These are phyloP conservation scores for Phytophthora crassamura DNA, from an alignment of 352 stramenopile genomes.

Conservation along the genomic window DNA sequence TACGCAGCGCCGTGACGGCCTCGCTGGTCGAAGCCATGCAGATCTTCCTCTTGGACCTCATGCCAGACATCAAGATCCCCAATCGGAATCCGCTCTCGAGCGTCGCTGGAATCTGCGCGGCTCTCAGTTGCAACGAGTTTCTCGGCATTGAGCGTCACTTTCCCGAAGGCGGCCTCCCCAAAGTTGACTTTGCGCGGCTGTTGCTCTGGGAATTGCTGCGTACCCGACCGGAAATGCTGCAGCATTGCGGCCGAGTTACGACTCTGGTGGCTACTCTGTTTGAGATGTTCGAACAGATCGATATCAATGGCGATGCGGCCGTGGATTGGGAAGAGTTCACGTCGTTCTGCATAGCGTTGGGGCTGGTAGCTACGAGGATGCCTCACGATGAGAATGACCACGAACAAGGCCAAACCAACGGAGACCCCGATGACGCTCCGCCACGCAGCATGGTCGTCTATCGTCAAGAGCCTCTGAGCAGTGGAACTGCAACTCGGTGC, in stretches of 20 bases:
- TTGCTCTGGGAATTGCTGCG: constrained; percentile 57
- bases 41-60: constrained; percentile 68
- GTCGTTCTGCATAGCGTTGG: constrained; percentile 76
- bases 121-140: constrained; percentile 66
- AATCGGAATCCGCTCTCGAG: constrained; percentile 68
- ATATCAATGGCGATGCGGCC: constrained; percentile 80
- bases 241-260: constrained; percentile 35
- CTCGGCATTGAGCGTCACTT: constrained; percentile 63
- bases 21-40: constrained; percentile 59
- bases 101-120: constrained; percentile 64
- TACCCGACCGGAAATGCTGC: constrained; percentile 49
- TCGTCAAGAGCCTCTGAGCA: constrained; percentile 34
- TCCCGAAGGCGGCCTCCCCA: constrained; percentile 41
- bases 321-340: constrained; percentile 91
- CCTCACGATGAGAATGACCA: constrained; percentile 33
- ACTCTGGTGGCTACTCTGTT: constrained; percentile 58
- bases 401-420: constrained; percentile 26
- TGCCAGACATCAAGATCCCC: constrained; percentile 73
- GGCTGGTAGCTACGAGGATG: constrained; percentile 56
- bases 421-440: constrained; percentile 23
- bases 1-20: constrained; percentile 57
- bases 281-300: constrained; percentile 85
- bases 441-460: constrained; percentile 29
- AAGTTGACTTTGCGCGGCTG: constrained; percentile 60
- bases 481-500: constrained; percentile 21